Percentiles rank a stretch among this genome's conserved stretches.
Evolutionary conservation across 768 basidiomycete species (phyloP).

Genomic region (Pleurotus salmoneostramineus): DNA sequence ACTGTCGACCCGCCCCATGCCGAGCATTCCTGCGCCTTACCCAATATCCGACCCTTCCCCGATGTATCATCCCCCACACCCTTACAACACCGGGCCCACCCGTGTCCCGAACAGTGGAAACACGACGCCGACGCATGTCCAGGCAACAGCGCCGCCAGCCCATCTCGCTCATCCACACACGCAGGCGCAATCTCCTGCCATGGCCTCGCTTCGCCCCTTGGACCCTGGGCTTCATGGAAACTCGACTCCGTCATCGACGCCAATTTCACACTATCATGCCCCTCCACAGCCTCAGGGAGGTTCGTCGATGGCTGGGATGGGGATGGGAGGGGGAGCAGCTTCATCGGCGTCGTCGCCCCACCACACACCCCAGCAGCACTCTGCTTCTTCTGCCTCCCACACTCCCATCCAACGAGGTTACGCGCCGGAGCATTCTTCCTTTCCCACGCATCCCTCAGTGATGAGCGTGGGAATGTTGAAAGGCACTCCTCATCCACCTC

Average conservation of each 20-base stretch:
- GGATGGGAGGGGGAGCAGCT: conserved; percentile 8
- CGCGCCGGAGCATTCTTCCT: background rate
- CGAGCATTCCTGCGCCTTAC: conserved; percentile 10
- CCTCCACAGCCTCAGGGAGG: conserved; percentile 11
- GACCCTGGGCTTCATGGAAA: conserved; percentile 13
- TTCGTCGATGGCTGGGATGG: background rate
- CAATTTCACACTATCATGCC: conserved; percentile 12
- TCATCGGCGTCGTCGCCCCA: conserved; percentile 4
- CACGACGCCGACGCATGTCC: conserved; percentile 5
- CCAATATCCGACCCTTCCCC: conserved; percentile 12
- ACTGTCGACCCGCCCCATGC: conserved; percentile 6
- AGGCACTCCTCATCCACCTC: conserved; percentile 11
- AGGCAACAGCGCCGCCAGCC: conserved; percentile 4
- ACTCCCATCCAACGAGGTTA: background rate
- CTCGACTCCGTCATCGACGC: conserved; percentile 10
- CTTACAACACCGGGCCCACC: conserved; percentile 18
- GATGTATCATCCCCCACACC: conserved; percentile 14
- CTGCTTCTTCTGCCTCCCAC: background rate
- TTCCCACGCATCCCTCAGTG: conserved; percentile 3
- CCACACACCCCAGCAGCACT: conserved; percentile 1
- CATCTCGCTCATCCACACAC: conserved; percentile 20
- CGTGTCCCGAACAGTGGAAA: conserved; percentile 10
- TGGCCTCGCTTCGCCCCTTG: conserved; percentile 24
- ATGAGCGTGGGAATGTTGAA: conserved; percentile 17
- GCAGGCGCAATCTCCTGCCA: conserved; percentile 22